Percentiles rank a stretch among this genome's conserved stretches.
phyloP scores from a whole-genome alignment of 2,329 filamentous ascomycete genomes.

The Fusarium secorum region DNA sequence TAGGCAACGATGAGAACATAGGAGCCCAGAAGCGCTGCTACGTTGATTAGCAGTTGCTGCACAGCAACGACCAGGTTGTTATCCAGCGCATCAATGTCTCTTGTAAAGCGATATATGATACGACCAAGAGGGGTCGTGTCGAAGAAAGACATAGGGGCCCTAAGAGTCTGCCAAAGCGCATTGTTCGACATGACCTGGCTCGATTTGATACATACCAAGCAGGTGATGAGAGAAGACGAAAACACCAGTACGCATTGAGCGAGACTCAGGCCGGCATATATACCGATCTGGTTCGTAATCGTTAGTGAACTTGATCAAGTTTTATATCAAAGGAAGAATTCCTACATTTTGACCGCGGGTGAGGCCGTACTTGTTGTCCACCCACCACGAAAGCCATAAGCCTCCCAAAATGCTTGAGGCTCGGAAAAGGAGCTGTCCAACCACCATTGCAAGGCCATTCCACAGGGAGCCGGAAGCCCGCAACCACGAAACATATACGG shows the following conservation, averaged over 20 bases:
- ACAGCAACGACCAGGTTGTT: background rate
- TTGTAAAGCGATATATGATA: background rate
- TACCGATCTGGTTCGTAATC: background rate
- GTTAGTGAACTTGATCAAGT: background rate
- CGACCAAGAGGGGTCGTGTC: background rate
- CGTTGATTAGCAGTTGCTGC: background rate
- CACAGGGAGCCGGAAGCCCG: background rate
- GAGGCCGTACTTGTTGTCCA: background rate
- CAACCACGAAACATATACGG: background rate
- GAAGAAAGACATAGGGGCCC: background rate
- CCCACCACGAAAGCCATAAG: background rate
- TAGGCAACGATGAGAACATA: background rate
- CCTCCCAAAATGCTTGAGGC: background rate
- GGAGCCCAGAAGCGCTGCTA: background rate
- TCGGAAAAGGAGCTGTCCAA: background rate
- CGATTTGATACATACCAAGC: background rate
- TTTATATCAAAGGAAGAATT: background rate
- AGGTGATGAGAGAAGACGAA: background rate
- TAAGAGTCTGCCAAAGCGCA: background rate
- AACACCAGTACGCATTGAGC: background rate
- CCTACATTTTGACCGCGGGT: background rate
- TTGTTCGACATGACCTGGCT: background rate
- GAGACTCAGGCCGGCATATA: background rate
- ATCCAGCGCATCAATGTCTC: background rate
- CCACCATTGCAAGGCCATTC: background rate